These are phyloP conservation scores for Tolypocladium album DNA, from an alignment of 2,329 filamentous ascomycete genomes.

Conservation along the genomic window DNA sequence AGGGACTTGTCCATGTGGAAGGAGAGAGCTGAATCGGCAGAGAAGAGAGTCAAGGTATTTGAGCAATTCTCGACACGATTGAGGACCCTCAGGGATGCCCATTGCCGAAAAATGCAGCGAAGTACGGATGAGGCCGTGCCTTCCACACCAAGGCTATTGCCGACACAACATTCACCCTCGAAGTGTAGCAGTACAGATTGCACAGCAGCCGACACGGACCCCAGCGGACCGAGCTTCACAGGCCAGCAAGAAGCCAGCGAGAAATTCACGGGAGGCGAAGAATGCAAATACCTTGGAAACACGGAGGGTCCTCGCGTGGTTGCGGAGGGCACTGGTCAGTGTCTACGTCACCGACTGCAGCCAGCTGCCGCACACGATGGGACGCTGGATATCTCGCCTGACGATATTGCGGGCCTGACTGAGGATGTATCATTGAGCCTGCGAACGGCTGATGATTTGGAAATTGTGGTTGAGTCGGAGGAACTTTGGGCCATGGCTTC, in stretches of 20 bases:
- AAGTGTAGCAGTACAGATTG: too few species aligned
- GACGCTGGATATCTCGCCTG: not conserved
- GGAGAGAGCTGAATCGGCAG: slow-evolving; percentile 42
- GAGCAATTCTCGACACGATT: slow-evolving; percentile 29
- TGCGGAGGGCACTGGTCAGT: not conserved
- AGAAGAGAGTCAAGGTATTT: slow-evolving; percentile 38
- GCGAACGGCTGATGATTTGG: not conserved
- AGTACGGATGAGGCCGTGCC: not conserved
- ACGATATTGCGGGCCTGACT: not conserved
- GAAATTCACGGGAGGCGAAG: not conserved
- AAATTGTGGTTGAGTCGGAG: slow-evolving; percentile 10
- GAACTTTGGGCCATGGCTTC: slow-evolving; percentile 21
- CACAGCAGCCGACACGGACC: not conserved
- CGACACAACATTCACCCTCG: not conserved
- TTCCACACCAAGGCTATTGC: not conserved
- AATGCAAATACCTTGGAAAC: not conserved
- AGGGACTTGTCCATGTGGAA: slow-evolving; percentile 34
- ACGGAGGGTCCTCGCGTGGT: not conserved
- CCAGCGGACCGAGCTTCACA: not conserved
- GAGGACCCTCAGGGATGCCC: slow-evolving; percentile 16
- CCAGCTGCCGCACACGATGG: slow-evolving; percentile 1
- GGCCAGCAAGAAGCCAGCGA: not conserved
- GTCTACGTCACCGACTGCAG: not conserved
- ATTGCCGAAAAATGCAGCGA: not conserved
- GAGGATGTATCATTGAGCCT: not conserved